Evolutionary conservation across 2,329 filamentous ascomycete species (phyloP).

Genomic region (Sporothrix brasiliensis): DNA sequence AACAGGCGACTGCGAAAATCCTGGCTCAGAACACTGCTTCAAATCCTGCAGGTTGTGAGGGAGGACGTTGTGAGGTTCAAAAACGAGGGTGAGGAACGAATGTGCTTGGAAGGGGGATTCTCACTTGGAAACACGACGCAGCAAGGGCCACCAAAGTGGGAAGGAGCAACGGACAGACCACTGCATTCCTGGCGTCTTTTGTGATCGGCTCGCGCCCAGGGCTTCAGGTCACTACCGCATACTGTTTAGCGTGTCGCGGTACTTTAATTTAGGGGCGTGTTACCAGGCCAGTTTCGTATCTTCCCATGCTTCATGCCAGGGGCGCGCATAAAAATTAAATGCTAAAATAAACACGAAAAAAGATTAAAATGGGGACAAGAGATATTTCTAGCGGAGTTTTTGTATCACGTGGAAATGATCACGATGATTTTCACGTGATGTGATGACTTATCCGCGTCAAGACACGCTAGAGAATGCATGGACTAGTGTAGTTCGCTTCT

Average conservation of each 20-base stretch:
- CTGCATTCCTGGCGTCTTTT: slow-evolving; percentile 20
- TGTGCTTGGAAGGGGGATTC: slow-evolving; percentile 12
- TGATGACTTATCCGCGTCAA: neutral
- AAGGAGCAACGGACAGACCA: slow-evolving; percentile 16
- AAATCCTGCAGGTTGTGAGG: slow-evolving; percentile 2
- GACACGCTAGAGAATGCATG: neutral
- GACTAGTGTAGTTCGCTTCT: too few relatives aligned
- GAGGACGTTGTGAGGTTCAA: neutral
- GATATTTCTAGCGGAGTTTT: too few relatives aligned
- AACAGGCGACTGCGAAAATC: neutral
- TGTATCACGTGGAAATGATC: neutral
- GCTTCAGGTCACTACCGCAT: slow-evolving; percentile 24
- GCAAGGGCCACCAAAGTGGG: slow-evolving; percentile 14
- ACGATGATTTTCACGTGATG: neutral
- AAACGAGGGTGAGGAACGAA: slow-evolving; percentile 7
- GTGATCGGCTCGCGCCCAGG: slow-evolving; percentile 6
- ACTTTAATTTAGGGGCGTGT: slow-evolving; percentile 25
- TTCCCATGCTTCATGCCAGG: slow-evolving; percentile 24
- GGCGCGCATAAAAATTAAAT: slow-evolving; percentile 20
- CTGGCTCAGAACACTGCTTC: slow-evolving; percentile 24
- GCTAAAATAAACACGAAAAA: slow-evolving; percentile 15
- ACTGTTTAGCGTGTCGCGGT: slow-evolving; percentile 24
- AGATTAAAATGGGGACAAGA: neutral
- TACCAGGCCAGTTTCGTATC: slow-evolving; percentile 25
- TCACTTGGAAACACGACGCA: slow-evolving; percentile 19